Evolutionary conservation across 2,329 filamentous ascomycete genomes (phyloP), one percentile per base, ranked within the genome.

Genomic region (Fonsecaea monophora): DNA sequence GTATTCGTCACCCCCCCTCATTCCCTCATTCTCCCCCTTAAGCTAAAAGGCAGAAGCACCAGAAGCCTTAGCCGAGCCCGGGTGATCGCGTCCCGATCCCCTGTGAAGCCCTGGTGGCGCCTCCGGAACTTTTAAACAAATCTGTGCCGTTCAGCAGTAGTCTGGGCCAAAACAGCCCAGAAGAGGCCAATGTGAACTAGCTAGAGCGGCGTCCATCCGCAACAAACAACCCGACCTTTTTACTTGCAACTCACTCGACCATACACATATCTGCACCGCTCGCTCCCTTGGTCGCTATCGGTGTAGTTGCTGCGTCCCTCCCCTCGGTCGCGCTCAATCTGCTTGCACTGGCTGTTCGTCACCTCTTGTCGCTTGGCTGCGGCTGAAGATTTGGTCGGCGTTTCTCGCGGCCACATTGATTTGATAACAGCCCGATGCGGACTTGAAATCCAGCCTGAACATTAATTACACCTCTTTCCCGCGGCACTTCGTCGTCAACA

Each of bases 141-240:
- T 25, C 25, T 13, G 25, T 50, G 57, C 40, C 57, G 40, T 60
- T 60, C 50, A 18, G 21, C 57, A 35, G 57, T n/a, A 37, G 42
- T 37, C 18, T 50, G 45, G 45, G 45, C 21, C 45, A 50, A 12
- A 50, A 12, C 45, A 50, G n/a, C 42, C 57, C 40, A 60, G 21
- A 37, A 18, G n/a, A 60, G 40, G 57, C 34, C 32, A 40, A 45
- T 12, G 37, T 25, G 25, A 25, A 15, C 25, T 45, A 45, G 9
- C 21, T 48, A 48, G 55, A 57, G 56, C 40, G 12, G 25, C 10
- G 56, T 40, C 30, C 56, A 45, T 7, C n/a, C 18, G n/a, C 40
- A 50, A 50, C 45, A 50, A 50, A 50, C 45, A 50, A 25, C 45
- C 40, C 40, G 40, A 30, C 45, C 45, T 50, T 25, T 3, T 48